A percentile compares a stretch with the other conserved stretches of the same genome.
Evolutionary conservation across 1,284 basidiomycete genomes (phyloP).

Genomic region (Paramarasmius palmivorus): DNA sequence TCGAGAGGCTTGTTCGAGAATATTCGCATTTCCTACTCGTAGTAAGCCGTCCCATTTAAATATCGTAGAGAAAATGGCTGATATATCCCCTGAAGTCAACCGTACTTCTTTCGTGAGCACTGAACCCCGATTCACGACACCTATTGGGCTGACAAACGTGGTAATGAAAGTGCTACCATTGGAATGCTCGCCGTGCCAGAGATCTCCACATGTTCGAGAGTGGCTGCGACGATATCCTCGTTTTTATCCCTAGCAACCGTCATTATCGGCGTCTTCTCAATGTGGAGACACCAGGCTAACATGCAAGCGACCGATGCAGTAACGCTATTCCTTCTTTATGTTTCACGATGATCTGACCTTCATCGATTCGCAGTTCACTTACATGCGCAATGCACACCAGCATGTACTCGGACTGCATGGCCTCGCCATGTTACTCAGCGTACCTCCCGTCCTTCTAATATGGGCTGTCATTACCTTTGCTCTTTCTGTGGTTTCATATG

Average conservation of each 20-base stretch:
- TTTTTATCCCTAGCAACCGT: constrained; percentile 54
- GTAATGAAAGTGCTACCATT: constrained; percentile 45
- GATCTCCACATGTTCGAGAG: constrained; percentile 37
- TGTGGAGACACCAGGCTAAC: constrained; percentile 56
- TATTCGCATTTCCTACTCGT: constrained; percentile 56
- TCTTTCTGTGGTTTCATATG: constrained; percentile 42
- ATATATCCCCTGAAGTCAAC: too few relatives aligned
- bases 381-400: constrained; percentile 51
- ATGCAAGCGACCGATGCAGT: constrained; percentile 43
- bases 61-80: too few relatives aligned
- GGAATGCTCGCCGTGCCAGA: constrained; percentile 47
- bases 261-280: constrained; percentile 54
- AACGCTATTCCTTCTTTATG: constrained; percentile 16
- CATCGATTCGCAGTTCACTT: constrained; percentile 39
- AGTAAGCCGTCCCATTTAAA: constrained; percentile 35
- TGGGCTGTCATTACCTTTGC: constrained; percentile 55
- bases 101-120: constrained; percentile 51
- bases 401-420: constrained; percentile 45
- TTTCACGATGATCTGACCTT: not conserved
- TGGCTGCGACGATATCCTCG: constrained; percentile 46
- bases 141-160: not conserved
- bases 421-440: constrained; percentile 51
- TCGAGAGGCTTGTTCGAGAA: constrained; percentile 48
- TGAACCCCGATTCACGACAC: not conserved
- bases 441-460: constrained; percentile 53